Percentiles rank a stretch among this genome's conserved stretches.
phyloP scores from a whole-genome alignment of 2,329 filamentous ascomycete genomes.

The Aureobasidium sp. region DNA sequence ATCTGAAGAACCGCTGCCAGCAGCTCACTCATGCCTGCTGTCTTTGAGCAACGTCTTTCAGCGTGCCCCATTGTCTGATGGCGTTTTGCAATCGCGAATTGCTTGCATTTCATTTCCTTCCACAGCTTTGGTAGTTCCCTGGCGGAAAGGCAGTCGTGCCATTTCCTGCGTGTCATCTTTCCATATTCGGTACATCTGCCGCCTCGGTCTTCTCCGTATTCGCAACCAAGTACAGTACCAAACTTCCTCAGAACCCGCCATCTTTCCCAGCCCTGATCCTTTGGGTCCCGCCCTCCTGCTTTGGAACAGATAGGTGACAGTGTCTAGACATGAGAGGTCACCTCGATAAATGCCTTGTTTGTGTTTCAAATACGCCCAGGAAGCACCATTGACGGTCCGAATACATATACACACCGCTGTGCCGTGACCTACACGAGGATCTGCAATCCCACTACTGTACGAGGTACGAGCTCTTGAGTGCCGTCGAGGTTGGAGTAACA shows the following conservation, averaged over 20 bases:
- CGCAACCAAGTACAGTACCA: background rate
- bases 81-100: background rate
- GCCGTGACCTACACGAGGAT: background rate
- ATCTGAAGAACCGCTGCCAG: constrained; percentile 1
- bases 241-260: background rate
- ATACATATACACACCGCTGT: background rate
- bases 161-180: background rate
- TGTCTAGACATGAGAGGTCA: background rate
- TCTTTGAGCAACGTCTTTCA: background rate
- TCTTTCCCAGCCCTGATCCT: background rate
- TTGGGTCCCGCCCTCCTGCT: background rate
- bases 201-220: background rate
- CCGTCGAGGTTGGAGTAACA: background rate
- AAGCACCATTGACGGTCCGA: background rate
- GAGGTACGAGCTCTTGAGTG: background rate
- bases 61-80: background rate
- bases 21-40: background rate
- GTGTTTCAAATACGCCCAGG: background rate
- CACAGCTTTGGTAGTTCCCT: background rate
- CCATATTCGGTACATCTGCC: background rate
- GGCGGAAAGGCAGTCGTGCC: background rate
- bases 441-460: constrained; percentile 1
- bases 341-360: background rate
- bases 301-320: background rate
- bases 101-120: background rate